Conservation (phyloP, 1,284 basidiomycete species). For the Boletus mariae region DNA sequence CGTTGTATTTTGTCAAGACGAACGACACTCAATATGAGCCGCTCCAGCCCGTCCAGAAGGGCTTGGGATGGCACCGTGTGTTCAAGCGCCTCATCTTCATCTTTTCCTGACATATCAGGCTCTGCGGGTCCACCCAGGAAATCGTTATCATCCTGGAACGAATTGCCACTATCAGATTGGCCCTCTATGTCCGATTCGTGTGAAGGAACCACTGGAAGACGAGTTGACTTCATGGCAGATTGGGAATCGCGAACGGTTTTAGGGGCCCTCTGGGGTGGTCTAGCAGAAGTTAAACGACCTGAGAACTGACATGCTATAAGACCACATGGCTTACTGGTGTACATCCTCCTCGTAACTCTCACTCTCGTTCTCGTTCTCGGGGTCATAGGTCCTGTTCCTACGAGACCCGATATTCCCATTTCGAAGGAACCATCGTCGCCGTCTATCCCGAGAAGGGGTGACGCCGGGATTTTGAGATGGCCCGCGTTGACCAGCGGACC, state of each 20-base stretch:
- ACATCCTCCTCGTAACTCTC: not conserved
- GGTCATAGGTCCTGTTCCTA: not conserved
- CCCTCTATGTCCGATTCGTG: constrained; percentile 9
- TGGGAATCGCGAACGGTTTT: constrained; percentile 15
- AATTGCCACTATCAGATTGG: not conserved
- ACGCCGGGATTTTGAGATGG: not conserved
- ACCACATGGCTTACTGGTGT: constrained; percentile 11
- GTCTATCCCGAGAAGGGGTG: constrained; percentile 6
- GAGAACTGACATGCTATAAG: not conserved
- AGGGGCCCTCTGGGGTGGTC: constrained; percentile 5
- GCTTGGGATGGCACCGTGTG: constrained; percentile 16
- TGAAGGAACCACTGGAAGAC: not conserved
- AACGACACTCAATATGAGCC: constrained; percentile 11
- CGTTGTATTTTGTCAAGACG: constrained; percentile 24
- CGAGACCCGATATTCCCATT: constrained; percentile 8
- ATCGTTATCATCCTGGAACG: constrained; percentile 4
- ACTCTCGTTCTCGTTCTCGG: not conserved
- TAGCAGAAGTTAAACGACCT: constrained; percentile 3
- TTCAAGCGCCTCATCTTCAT: constrained; percentile 1
- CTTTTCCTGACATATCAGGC: constrained; percentile 12
- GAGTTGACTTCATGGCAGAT: constrained; percentile 8
- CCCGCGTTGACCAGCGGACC: constrained; percentile 8
- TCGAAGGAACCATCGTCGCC: constrained; percentile 23
- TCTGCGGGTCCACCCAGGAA: constrained; percentile 1
- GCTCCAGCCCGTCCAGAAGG: constrained; percentile 25